Percentiles rank a stretch among this genome's conserved stretches.
Conservation (phyloP, 1,284 basidiomycete genomes). For the Malassezia sympodialis region DNA sequence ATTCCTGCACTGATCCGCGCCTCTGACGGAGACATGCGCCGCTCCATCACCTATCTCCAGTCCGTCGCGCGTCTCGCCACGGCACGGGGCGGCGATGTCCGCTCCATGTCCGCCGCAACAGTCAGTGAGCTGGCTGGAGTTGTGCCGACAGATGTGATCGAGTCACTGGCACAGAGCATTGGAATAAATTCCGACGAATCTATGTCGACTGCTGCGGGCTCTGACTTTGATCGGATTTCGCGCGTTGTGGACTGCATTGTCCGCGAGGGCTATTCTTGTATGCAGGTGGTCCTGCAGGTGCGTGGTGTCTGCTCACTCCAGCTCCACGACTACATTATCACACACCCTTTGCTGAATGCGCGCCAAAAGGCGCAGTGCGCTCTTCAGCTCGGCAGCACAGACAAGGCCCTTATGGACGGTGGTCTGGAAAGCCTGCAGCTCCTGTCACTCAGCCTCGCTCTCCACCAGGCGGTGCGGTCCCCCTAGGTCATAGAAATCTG, state of each 20-base stretch:
- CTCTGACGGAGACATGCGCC: slow-evolving; percentile 84
- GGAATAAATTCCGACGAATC: slow-evolving; percentile 58
- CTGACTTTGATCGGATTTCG: slow-evolving; percentile 63
- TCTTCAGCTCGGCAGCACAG: slow-evolving; percentile 80
- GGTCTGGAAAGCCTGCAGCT: slow-evolving; percentile 97
- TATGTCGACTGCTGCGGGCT: slow-evolving; percentile 14
- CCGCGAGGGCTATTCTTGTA: slow-evolving; percentile 81
- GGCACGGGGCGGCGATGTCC: slow-evolving; percentile 21
- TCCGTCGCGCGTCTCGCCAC: slow-evolving; percentile 69
- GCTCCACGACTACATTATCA: slow-evolving; percentile 82
- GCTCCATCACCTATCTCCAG: slow-evolving; percentile 97
- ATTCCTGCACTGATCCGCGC: slow-evolving; percentile 64
- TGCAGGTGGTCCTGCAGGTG: slow-evolving; percentile 81
- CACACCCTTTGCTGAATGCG: slow-evolving; percentile 68
- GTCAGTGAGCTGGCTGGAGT: slow-evolving; percentile 97
- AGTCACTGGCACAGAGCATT: slow-evolving; percentile 61
- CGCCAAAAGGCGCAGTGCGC: slow-evolving; percentile 73
- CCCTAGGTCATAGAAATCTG: background rate
- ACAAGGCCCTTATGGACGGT: slow-evolving; percentile 90
- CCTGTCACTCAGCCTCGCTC: slow-evolving; percentile 68
- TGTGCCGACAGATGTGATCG: slow-evolving; percentile 67
- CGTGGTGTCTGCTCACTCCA: slow-evolving; percentile 45
- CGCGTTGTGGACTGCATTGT: slow-evolving; percentile 65
- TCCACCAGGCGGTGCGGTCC: slow-evolving; percentile 44
- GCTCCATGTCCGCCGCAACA: slow-evolving; percentile 34